Evolutionary conservation across 176 grass and related monocot species (phyloP).

Genomic region (Aegilops bicornis): DNA sequence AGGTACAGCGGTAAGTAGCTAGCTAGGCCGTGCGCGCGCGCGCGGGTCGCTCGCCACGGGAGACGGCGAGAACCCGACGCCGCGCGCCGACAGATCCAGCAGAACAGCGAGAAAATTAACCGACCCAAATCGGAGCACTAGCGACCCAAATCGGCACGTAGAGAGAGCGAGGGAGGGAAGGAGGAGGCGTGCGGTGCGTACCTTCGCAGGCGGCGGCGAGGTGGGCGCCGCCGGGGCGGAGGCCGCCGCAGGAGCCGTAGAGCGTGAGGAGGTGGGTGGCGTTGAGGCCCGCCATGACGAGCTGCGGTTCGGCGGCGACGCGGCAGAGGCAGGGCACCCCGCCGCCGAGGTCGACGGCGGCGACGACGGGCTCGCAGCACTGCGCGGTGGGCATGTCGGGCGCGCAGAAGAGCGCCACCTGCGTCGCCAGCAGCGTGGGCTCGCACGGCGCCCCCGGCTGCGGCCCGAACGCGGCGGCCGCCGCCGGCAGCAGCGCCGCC

Average conservation of each 20-base stretch:
- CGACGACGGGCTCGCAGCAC: neutral
- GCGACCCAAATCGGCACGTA: neutral
- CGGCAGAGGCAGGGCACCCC: slow-evolving; percentile 25
- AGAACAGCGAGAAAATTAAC: neutral
- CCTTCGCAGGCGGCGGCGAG: slow-evolving; percentile 25
- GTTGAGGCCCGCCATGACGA: slow-evolving; percentile 27
- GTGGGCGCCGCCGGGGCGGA: neutral
- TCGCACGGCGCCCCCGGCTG: neutral
- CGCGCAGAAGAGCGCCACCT: slow-evolving; percentile 1
- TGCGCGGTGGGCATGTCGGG: slow-evolving; percentile 5
- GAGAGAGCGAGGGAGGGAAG: neutral
- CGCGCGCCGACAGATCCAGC: neutral
- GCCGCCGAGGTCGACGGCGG: neutral
- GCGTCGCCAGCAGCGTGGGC: slow-evolving; percentile 16
- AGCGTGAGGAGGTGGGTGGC: slow-evolving; percentile 22
- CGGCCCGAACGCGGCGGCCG: neutral
- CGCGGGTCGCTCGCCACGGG: neutral
- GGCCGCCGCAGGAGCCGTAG: slow-evolving; percentile 10
- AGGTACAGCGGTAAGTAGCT: neutral
- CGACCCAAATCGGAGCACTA: neutral
- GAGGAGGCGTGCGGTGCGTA: neutral
- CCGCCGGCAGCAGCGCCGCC: neutral
- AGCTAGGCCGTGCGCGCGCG: neutral
- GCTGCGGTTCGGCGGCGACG: slow-evolving; percentile 22
- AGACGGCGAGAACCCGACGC: neutral